These are phyloP conservation scores for Aspergillus sp. DNA, from an alignment of 2,329 filamentous ascomycete species.

Conservation along the genomic window DNA sequence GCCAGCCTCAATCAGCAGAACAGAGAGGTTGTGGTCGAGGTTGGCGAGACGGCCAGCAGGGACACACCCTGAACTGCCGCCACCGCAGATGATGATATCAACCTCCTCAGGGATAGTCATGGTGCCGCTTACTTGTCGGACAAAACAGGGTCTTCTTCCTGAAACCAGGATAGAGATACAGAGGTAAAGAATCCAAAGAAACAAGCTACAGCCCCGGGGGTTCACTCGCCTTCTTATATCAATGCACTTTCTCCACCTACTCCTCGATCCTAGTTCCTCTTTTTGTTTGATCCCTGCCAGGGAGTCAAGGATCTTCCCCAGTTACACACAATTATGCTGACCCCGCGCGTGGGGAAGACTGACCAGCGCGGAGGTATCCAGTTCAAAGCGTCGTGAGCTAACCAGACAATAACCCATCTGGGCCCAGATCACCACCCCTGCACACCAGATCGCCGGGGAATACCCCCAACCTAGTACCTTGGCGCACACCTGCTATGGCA, in stretches of 20 bases:
- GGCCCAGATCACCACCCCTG: not conserved
- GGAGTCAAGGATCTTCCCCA: not conserved
- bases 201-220: not conserved
- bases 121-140: not conserved
- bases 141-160: not conserved
- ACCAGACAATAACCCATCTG: not conserved
- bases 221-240: not conserved
- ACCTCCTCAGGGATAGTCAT: constrained; percentile 74
- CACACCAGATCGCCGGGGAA: not conserved
- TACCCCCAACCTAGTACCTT: not conserved
- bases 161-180: not conserved
- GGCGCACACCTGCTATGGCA: not conserved
- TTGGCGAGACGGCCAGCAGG: constrained; percentile 61
- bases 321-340: not conserved
- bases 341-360: not conserved
- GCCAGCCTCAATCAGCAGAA: constrained; percentile 69
- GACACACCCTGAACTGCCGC: constrained; percentile 59
- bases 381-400: not conserved
- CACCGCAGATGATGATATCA: constrained; percentile 77
- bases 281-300: not conserved
- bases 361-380: not conserved
- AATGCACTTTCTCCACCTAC: not conserved
- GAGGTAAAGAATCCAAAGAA: not conserved
- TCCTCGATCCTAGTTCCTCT: not conserved
- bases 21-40: constrained; percentile 70